Percentiles rank a stretch among this genome's conserved stretches.
Evolutionary conservation across 2,329 filamentous ascomycete genomes (phyloP).

Genomic region (Neoarthrinium moseri): DNA sequence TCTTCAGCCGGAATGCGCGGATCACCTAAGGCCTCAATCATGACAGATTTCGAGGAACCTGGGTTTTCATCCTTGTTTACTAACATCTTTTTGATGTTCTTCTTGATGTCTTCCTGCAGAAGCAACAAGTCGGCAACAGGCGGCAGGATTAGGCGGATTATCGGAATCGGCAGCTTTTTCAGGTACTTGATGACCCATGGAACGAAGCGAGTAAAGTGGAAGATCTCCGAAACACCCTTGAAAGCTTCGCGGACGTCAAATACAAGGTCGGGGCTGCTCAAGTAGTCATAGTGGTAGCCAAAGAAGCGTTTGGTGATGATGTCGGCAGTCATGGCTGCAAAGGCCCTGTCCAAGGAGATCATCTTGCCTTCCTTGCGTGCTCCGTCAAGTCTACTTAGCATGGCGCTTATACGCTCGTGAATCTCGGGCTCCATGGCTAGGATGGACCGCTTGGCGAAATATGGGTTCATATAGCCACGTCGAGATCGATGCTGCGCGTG

Average conservation of each 20-base stretch:
- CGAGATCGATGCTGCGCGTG: conserved; percentile 15
- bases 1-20: background rate
- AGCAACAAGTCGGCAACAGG: background rate
- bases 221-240: background rate
- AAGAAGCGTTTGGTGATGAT: conserved; percentile 4
- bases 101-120: background rate
- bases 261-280: background rate
- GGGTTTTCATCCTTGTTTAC: background rate
- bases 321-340: conserved; percentile 4
- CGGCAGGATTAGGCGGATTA: background rate
- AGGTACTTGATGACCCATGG: background rate
- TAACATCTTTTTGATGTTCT: background rate
- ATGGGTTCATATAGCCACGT: conserved; percentile 16
- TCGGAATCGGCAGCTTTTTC: background rate
- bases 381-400: too few species aligned
- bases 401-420: too few species aligned
- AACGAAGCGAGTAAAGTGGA: background rate
- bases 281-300: background rate
- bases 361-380: too few species aligned
- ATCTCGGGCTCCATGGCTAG: conserved; percentile 15
- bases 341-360: background rate
- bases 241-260: conserved; percentile 2
- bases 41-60: background rate
- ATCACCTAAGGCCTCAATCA: conserved; percentile 1
- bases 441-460: conserved; percentile 22